phyloP scores from a whole-genome alignment of 2,329 filamentous ascomycete species.

The Ilyonectria robusta region DNA sequence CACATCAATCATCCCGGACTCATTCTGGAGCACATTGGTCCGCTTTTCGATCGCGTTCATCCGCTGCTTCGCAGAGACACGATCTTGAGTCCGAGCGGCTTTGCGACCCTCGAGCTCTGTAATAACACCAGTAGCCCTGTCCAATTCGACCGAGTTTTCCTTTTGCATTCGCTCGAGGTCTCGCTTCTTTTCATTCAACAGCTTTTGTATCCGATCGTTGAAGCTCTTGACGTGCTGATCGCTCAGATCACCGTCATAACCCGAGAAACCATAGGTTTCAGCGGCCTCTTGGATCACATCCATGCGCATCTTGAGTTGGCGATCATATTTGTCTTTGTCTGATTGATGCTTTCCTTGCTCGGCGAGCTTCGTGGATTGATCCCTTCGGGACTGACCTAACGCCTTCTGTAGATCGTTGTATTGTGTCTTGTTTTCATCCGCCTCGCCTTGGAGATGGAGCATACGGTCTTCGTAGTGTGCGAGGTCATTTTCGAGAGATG shows the following conservation, averaged over 20 bases:
- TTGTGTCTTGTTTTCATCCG: conserved; percentile 72
- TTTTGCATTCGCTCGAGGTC: conserved; percentile 81
- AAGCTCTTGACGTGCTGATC: conserved; percentile 83
- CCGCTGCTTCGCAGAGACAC: conserved; percentile 79
- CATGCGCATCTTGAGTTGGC: conserved; percentile 80
- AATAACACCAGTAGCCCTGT: conserved; percentile 79
- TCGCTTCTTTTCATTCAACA: conserved; percentile 83
- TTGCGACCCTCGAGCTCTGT: conserved; percentile 82
- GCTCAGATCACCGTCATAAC: conserved; percentile 84
- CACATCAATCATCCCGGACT: conserved; percentile 80
- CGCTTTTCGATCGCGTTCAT: conserved; percentile 82
- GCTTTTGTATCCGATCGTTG: conserved; percentile 81
- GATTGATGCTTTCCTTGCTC: conserved; percentile 86
- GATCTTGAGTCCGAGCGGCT: conserved; percentile 80
- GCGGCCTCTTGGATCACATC: conserved; percentile 85
- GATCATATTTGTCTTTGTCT: conserved; percentile 88
- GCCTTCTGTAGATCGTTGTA: conserved; percentile 75
- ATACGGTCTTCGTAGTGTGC: conserved; percentile 85
- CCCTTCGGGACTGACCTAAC: conserved; percentile 60
- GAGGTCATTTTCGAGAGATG: conserved; percentile 78
- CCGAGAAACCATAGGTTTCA: conserved; percentile 82
- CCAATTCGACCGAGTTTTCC: conserved; percentile 81
- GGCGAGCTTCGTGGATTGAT: conserved; percentile 67
- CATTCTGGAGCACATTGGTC: conserved; percentile 74
- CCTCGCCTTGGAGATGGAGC: conserved; percentile 73